These are phyloP conservation scores for Leishmania gerbilli DNA, from an alignment of 208 protist genomes.

Conservation along the genomic window DNA sequence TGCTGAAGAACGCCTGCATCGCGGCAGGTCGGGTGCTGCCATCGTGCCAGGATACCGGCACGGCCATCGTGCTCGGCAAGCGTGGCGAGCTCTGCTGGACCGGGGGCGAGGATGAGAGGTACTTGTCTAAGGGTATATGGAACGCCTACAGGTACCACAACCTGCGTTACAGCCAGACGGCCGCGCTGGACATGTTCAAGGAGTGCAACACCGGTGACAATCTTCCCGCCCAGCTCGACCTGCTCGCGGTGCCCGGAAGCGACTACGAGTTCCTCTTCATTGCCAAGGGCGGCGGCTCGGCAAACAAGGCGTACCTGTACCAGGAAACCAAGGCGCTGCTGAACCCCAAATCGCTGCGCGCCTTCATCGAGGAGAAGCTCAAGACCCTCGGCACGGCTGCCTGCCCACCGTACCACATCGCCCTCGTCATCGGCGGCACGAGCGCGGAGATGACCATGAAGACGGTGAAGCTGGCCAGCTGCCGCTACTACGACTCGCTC, in stretches of 20 bases:
- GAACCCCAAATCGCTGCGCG: constrained; percentile 90
- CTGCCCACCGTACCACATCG: constrained; percentile 98
- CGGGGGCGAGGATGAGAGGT: constrained; percentile 95
- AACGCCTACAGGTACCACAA: constrained; percentile 95
- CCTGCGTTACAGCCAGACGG: constrained; percentile 96
- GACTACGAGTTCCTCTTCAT: constrained; percentile 97
- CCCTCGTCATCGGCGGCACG: constrained; percentile 97
- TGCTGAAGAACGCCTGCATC: constrained; percentile 97
- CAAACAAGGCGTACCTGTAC: constrained; percentile 98
- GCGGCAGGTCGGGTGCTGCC: constrained; percentile 91
- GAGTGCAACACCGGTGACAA: constrained; percentile 98
- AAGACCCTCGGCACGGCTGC: constrained; percentile 96
- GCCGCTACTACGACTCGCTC: constrained; percentile 95
- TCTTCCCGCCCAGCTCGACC: constrained; percentile 97
- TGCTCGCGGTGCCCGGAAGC: constrained; percentile 93
- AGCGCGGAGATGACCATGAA: constrained; percentile 98
- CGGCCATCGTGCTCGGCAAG: constrained; percentile 97
- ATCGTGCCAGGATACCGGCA: constrained; percentile 97
- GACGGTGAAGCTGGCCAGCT: constrained; percentile 96
- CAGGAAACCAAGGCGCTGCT: constrained; percentile 97
- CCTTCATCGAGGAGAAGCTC: constrained; percentile 95
- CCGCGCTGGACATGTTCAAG: constrained; percentile 97
- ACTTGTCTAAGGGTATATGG: constrained; percentile 95
- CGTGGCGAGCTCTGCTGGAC: constrained; percentile 96
- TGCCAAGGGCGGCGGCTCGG: constrained; percentile 97